Evolutionary conservation across 139 green algal species (phyloP).

Genomic region (Tetradesmus obliquus): DNA sequence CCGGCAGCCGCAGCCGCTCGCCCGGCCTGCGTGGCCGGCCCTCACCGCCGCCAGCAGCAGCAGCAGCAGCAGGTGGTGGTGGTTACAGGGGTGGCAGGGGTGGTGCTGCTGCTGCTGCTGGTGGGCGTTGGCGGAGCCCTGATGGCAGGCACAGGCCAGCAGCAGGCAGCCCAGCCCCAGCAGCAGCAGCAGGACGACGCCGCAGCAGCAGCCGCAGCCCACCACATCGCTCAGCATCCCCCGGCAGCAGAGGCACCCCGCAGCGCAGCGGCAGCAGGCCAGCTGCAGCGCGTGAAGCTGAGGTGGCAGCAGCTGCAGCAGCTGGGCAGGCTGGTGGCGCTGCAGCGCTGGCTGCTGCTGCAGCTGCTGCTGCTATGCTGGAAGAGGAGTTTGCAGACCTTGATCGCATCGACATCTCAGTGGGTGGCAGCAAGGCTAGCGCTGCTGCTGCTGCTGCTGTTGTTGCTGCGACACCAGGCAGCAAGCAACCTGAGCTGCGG

Average conservation of each 20-base stretch:
- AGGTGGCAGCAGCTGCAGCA: not conserved
- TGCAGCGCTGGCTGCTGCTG: not conserved
- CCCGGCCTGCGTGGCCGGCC: not conserved
- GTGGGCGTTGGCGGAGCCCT: too few species aligned
- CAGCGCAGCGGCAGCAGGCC: not conserved
- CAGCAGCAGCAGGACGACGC: not conserved
- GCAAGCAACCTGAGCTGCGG: not conserved
- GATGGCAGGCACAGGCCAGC: conserved; percentile 4
- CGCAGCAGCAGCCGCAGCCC: not conserved
- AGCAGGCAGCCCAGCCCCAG: not conserved
- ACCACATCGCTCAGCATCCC: not conserved
- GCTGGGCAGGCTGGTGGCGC: not conserved
- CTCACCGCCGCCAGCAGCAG: not conserved
- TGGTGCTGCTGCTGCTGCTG: not conserved
- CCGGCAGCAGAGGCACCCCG: not conserved
- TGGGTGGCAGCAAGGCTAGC: not conserved
- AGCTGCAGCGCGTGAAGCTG: not conserved
- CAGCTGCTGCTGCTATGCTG: not conserved
- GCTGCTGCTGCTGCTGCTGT: not conserved
- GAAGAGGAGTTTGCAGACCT: conserved; percentile 40
- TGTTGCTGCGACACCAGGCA: not conserved
- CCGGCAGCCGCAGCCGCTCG: not conserved
- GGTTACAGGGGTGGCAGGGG: not conserved
- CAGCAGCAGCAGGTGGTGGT: not conserved
- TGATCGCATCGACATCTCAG: conserved; percentile 19